Evolutionary conservation across 768 basidiomycete species (phyloP).

Genomic region (Termitomyces eurrhizus): DNA sequence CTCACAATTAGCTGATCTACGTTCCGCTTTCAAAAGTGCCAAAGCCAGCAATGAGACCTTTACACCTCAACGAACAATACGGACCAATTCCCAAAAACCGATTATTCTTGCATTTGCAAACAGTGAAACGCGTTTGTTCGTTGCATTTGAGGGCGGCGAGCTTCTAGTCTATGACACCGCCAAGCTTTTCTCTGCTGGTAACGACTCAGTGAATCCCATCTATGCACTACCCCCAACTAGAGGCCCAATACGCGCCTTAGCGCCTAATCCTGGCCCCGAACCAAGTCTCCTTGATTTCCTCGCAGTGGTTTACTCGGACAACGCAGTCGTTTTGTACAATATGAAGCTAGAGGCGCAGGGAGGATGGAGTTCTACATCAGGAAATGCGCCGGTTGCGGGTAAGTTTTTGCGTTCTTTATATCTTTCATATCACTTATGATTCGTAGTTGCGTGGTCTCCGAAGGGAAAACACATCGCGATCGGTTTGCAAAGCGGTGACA

Average conservation of each 20-base stretch:
- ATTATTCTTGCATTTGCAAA: constrained; percentile 53
- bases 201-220: constrained; percentile 40
- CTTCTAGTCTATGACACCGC: constrained; percentile 58
- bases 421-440: neutral
- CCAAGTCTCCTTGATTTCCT: constrained; percentile 50
- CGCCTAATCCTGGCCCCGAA: constrained; percentile 61
- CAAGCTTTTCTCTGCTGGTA: constrained; percentile 42
- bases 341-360: constrained; percentile 49
- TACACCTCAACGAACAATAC: constrained; percentile 47
- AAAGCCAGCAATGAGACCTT: constrained; percentile 40
- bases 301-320: constrained; percentile 48
- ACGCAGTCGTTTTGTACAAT: constrained; percentile 58
- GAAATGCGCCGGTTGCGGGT: constrained; percentile 58
- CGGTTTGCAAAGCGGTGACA: constrained; percentile 65
- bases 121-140: constrained; percentile 56
- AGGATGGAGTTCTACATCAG: constrained; percentile 49
- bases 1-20: constrained; percentile 61
- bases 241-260: constrained; percentile 47
- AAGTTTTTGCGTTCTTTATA: constrained; percentile 21
- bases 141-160: constrained; percentile 56
- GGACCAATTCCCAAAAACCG: constrained; percentile 41
- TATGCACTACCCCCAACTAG: constrained; percentile 44
- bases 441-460: constrained; percentile 78
- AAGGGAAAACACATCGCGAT: constrained; percentile 84
- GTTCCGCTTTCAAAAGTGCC: constrained; percentile 42